Evolutionary conservation across 129 eudicot species (phyloP).

Genomic region (Flaveria robusta): DNA sequence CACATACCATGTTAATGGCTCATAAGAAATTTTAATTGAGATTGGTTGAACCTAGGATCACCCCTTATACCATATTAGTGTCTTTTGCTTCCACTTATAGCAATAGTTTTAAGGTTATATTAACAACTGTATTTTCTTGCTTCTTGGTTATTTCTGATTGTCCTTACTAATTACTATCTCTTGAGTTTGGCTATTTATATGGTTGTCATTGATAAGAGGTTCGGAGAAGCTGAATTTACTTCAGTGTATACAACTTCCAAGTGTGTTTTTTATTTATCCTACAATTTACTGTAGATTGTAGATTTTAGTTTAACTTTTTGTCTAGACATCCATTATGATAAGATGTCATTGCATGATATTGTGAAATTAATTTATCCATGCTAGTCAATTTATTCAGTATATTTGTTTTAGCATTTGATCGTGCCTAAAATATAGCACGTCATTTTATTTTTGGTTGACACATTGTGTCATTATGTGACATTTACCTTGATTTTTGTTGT

Average conservation of each 20-base stretch:
- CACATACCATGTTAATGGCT: no score
- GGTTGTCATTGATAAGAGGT: not conserved
- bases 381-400: not conserved
- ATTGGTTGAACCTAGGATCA: no score
- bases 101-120: no score
- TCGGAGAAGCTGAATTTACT: not conserved
- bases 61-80: no score
- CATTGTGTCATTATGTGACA: constrained; percentile 8
- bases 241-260: not conserved
- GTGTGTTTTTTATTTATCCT: not conserved
- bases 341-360: not conserved
- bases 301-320: not conserved
- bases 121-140: no score
- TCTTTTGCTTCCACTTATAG: no score
- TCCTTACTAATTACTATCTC: not conserved
- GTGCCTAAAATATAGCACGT: not conserved
- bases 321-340: not conserved
- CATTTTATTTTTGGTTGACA: not conserved
- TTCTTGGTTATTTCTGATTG: no score
- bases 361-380: not conserved
- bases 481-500: constrained; percentile 12
- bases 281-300: not conserved
- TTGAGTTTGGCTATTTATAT: not conserved
- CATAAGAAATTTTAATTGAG: no score
- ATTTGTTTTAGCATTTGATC: not conserved